Evolutionary conservation across 2,329 filamentous ascomycete genomes (phyloP).

Genomic region (Botrytis byssoidea): DNA sequence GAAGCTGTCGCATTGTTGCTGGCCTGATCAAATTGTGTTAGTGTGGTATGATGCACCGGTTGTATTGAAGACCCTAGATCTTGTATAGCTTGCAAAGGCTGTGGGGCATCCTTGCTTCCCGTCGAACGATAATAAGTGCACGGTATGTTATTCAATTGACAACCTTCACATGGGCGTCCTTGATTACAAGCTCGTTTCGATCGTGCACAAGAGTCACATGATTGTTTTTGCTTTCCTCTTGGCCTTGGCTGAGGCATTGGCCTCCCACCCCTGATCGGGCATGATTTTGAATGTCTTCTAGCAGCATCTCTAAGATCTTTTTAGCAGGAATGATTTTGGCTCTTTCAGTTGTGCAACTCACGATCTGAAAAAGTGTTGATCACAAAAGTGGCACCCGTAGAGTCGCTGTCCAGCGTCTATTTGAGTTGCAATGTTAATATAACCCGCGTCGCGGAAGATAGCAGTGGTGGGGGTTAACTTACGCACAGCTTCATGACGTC

Average conservation of each 20-base stretch:
- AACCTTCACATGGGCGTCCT: constrained; percentile 13
- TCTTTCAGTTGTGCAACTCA: neutral
- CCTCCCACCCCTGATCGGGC: neutral
- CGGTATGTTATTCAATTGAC: neutral
- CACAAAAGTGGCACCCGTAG: constrained; percentile 10
- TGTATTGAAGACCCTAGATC: neutral
- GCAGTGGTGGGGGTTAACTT: neutral
- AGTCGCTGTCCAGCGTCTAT: constrained; percentile 12
- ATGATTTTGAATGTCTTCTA: constrained; percentile 19
- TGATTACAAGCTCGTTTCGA: constrained; percentile 17
- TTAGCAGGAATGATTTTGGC: neutral
- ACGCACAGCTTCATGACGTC: constrained; percentile 20
- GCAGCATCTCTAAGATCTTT: constrained; percentile 15
- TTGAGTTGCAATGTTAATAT: neutral
- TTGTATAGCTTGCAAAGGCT: neutral
- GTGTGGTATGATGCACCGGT: neutral
- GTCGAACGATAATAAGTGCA: constrained; percentile 16
- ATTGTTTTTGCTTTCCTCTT: constrained; percentile 19
- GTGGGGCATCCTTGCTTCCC: neutral
- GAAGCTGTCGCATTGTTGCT: neutral
- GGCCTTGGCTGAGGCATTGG: constrained; percentile 14
- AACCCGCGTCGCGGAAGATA: neutral
- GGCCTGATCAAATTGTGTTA: neutral
- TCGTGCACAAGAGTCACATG: constrained; percentile 20
- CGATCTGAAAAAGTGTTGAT: constrained; percentile 17